phyloP scores from a whole-genome alignment of 495 filamentous ascomycete genomes.

The Penicillium atrosanguineum region DNA sequence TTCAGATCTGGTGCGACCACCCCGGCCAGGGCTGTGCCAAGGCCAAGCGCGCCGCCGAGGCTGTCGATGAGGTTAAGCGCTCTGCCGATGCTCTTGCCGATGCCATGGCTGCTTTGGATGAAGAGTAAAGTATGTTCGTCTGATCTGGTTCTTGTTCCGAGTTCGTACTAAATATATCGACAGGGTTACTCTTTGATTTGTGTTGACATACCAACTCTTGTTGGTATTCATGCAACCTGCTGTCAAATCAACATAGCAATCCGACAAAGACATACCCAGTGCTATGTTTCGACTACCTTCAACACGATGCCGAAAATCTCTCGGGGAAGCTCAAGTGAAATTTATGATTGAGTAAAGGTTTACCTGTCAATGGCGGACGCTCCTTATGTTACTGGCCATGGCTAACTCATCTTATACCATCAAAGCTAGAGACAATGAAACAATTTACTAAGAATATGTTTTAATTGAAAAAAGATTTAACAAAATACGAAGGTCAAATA shows the following conservation, averaged over 20 bases:
- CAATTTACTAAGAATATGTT: neutral
- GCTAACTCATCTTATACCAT: neutral
- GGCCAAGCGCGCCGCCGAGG: conserved; percentile 26
- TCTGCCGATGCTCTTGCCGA: conserved; percentile 39
- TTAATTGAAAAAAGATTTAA: neutral
- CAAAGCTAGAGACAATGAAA: neutral
- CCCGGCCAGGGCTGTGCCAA: conserved; percentile 38
- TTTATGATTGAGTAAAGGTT: neutral
- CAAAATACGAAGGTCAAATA: neutral
- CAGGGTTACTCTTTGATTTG: neutral
- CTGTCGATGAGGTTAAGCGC: neutral
- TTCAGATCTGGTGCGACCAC: conserved; percentile 37
- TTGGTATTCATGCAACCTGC: neutral
- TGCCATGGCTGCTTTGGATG: conserved; percentile 39
- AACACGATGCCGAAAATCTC: neutral
- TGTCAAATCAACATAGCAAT: neutral
- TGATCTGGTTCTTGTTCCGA: neutral
- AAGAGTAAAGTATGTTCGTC: conserved; percentile 5
- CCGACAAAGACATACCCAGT: neutral
- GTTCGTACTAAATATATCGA: neutral
- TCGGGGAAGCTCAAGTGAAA: neutral
- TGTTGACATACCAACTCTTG: neutral
- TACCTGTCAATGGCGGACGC: conserved; percentile 15
- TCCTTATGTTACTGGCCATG: conserved; percentile 20
- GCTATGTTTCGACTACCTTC: conserved; percentile 4